These are phyloP conservation scores for Syzygium malaccense DNA, from an alignment of 441 rosid genomes.

Conservation along the genomic window DNA sequence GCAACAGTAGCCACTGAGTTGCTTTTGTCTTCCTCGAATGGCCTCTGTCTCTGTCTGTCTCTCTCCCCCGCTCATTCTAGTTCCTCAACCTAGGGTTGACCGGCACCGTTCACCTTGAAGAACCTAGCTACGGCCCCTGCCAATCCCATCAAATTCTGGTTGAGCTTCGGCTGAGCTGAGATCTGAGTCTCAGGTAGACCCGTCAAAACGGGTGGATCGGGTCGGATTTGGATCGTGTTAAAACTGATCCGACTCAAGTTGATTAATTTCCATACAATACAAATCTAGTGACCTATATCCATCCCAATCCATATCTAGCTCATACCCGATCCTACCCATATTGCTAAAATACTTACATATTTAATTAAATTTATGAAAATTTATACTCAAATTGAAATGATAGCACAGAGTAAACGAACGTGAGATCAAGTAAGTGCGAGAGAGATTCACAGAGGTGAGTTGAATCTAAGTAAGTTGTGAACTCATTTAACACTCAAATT, in stretches of 20 bases:
- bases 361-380: not conserved
- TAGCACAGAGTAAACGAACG: accelerated
- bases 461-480: not conserved
- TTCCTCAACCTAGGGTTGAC: not conserved
- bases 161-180: not conserved
- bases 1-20: not conserved
- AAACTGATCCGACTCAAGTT: accelerated
- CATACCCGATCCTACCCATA: not conserved
- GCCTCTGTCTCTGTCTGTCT: not conserved
- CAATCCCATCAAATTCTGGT: not conserved
- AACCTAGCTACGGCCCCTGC: not conserved
- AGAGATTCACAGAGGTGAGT: not conserved
- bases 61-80: not conserved
- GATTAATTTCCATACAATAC: accelerated
- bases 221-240: not conserved
- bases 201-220: not conserved
- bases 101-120: not conserved
- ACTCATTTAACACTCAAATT: not conserved
- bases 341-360: not conserved
- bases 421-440: not conserved
- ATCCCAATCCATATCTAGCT: not conserved
- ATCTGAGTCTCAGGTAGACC: not conserved
- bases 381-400: not conserved
- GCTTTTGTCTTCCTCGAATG: not conserved
- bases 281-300: not conserved